phyloP scores from a whole-genome alignment of 1,139 yeast genomes.

The Debaryomycetaceae sp. region DNA sequence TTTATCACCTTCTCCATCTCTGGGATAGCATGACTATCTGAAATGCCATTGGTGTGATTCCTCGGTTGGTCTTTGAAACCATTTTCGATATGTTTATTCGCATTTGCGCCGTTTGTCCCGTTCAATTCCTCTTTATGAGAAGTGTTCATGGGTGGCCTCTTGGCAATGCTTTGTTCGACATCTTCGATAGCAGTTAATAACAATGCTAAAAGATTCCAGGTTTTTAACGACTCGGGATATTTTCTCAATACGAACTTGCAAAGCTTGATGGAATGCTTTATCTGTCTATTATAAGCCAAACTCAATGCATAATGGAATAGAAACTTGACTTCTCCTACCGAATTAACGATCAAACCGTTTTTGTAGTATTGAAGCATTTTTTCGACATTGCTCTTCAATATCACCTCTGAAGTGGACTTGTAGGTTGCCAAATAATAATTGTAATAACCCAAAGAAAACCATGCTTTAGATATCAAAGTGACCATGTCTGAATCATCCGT shows the following conservation, averaged over 20 bases:
- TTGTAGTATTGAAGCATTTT: slow-evolving; percentile 28
- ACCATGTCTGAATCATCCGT: slow-evolving; percentile 29
- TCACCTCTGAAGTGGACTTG: slow-evolving; percentile 23
- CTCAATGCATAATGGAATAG: slow-evolving; percentile 38
- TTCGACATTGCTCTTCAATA: slow-evolving; percentile 13
- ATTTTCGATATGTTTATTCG: slow-evolving; percentile 4
- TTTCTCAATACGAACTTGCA: slow-evolving; percentile 42
- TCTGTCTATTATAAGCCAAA: slow-evolving; percentile 26
- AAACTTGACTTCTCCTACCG: slow-evolving; percentile 31
- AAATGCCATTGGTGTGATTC: slow-evolving; percentile 3
- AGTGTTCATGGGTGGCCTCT: not conserved
- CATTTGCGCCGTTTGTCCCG: slow-evolving; percentile 15
- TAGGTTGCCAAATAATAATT: slow-evolving; percentile 27
- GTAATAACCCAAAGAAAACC: slow-evolving; percentile 38
- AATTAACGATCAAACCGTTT: slow-evolving; percentile 36
- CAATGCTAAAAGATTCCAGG: slow-evolving; percentile 44
- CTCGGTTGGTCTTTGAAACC: not conserved
- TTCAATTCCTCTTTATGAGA: not conserved
- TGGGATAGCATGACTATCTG: slow-evolving; percentile 5
- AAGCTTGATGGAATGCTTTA: slow-evolving; percentile 31
- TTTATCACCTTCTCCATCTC: slow-evolving; percentile 40
- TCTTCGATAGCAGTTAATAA: slow-evolving; percentile 25
- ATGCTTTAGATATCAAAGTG: slow-evolving; percentile 32
- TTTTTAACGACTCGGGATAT: slow-evolving; percentile 42
- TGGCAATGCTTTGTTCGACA: not conserved